A percentile compares a stretch with the other conserved stretches of the same genome.
phyloP scores from a whole-genome alignment of 345 rosid genomes.

The Populus nigra region DNA sequence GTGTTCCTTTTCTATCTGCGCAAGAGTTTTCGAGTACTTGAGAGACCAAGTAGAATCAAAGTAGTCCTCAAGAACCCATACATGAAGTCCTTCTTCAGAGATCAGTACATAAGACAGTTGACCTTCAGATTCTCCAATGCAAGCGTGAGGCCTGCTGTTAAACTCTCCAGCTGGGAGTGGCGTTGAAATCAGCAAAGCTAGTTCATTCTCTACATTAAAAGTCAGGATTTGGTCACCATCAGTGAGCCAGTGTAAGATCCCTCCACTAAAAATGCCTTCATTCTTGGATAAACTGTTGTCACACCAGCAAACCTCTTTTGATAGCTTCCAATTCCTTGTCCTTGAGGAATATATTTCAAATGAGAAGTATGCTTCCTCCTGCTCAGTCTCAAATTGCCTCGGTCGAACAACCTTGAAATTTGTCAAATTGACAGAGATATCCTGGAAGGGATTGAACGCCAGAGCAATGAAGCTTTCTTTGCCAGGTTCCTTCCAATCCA shows the following conservation, averaged over 20 bases:
- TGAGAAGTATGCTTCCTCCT: conserved; percentile 13
- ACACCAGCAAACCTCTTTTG: conserved; percentile 36
- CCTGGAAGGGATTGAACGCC: conserved; percentile 33
- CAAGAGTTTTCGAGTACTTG: conserved; percentile 22
- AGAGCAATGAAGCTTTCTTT: conserved; percentile 27
- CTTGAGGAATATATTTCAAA: conserved; percentile 32
- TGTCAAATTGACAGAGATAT: conserved; percentile 14
- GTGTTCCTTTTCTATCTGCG: conserved; percentile 34
- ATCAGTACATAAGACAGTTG: conserved; percentile 24
- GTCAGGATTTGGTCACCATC: conserved; percentile 35
- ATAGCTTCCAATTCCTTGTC: conserved; percentile 30
- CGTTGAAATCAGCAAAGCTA: conserved; percentile 32
- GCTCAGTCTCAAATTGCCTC: conserved; percentile 9
- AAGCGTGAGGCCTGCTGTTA: conserved; percentile 23
- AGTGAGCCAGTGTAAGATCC: conserved; percentile 43
- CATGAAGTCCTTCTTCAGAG: conserved; percentile 35
- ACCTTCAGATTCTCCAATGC: conserved; percentile 40
- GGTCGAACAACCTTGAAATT: conserved; percentile 34
- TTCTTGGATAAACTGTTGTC: conserved; percentile 23
- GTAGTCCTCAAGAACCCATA: conserved; percentile 43
- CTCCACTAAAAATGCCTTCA: conserved; percentile 30
- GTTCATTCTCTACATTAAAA: conserved; percentile 31
- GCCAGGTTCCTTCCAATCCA: conserved; percentile 29
- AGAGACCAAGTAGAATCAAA: conserved; percentile 41
- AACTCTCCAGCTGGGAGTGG: conserved; percentile 31